Evolutionary conservation across 164 flowering plant genomes (phyloP).

Genomic region (Kalanchoe fedtschenkoi): DNA sequence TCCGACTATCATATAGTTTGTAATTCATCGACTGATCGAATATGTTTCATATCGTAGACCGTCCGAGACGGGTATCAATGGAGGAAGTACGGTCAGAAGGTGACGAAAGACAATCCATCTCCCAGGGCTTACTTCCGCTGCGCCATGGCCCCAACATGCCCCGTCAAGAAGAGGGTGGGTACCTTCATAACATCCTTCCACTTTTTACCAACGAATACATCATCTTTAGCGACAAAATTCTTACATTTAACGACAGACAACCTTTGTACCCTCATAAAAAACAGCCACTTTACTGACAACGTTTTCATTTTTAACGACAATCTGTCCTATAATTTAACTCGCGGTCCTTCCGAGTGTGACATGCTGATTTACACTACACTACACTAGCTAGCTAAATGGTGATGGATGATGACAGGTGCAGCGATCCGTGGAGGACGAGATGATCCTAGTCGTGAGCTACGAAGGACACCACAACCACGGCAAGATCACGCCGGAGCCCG

Average conservation of each 20-base stretch:
- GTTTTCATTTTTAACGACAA: too few species aligned
- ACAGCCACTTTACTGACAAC: too few species aligned
- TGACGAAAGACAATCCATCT: conserved; percentile 55
- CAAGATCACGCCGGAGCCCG: background rate
- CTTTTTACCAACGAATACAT: background rate
- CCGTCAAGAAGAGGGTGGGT: conserved; percentile 60
- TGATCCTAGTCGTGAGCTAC: conserved; percentile 1
- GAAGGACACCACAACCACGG: background rate
- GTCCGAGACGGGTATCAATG: conserved; percentile 67
- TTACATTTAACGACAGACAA: background rate
- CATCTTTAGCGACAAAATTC: background rate
- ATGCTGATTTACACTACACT: too few species aligned
- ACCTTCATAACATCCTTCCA: background rate
- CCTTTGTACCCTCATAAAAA: background rate
- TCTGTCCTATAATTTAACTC: too few species aligned
- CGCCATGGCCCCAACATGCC: conserved; percentile 56
- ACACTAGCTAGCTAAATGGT: too few species aligned
- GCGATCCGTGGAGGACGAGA: conserved; percentile 1
- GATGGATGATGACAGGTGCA: too few species aligned
- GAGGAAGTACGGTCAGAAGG: conserved; percentile 70
- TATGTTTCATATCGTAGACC: conserved; percentile 18
- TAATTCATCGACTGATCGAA: background rate
- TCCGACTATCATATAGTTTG: too few species aligned
- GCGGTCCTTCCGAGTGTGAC: too few species aligned
- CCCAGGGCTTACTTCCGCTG: conserved; percentile 67